These are phyloP conservation scores for Leishmania turanica DNA, from an alignment of 208 protist genomes.

Conservation along the genomic window DNA sequence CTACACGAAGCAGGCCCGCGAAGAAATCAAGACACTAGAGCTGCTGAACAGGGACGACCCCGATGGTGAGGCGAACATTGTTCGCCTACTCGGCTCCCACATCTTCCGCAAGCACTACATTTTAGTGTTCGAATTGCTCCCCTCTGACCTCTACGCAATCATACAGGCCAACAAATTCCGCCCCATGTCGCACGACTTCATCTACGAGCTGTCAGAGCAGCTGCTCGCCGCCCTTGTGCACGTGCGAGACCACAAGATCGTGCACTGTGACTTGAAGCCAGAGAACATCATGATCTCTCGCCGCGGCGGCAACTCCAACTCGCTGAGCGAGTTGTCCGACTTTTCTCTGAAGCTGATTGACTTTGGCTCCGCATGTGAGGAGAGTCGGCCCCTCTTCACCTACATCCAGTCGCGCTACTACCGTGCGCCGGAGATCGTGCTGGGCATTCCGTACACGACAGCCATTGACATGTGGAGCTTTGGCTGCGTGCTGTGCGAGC, in stretches of 20 bases:
- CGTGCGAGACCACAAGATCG: constrained; percentile 76
- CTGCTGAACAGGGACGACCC: constrained; percentile 66
- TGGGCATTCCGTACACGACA: constrained; percentile 83
- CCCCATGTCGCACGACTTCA: constrained; percentile 71
- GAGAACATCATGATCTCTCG: constrained; percentile 95
- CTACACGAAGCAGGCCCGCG: constrained; percentile 83
- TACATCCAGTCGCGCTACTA: constrained; percentile 96
- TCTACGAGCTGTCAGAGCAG: constrained; percentile 73
- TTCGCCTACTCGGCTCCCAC: constrained; percentile 64
- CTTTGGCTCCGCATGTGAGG: constrained; percentile 96
- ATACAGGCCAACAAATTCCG: constrained; percentile 73
- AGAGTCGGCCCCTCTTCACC: constrained; percentile 90
- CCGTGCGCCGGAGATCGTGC: constrained; percentile 91
- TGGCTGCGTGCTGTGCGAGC: constrained; percentile 93
- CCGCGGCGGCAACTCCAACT: background rate
- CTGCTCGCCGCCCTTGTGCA: constrained; percentile 74
- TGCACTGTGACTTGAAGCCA: constrained; percentile 97
- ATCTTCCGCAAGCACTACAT: constrained; percentile 79
- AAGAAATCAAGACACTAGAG: constrained; percentile 83
- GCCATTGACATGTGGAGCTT: constrained; percentile 95
- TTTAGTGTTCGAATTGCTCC: constrained; percentile 80
- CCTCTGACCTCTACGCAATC: constrained; percentile 71
- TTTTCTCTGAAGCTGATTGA: constrained; percentile 97
- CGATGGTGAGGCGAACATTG: constrained; percentile 62
- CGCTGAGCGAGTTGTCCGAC: constrained; percentile 16